Base-by-base conservation (phyloP, 495 filamentous ascomycete genomes). In the Xylaria flabelliformis region DNA sequence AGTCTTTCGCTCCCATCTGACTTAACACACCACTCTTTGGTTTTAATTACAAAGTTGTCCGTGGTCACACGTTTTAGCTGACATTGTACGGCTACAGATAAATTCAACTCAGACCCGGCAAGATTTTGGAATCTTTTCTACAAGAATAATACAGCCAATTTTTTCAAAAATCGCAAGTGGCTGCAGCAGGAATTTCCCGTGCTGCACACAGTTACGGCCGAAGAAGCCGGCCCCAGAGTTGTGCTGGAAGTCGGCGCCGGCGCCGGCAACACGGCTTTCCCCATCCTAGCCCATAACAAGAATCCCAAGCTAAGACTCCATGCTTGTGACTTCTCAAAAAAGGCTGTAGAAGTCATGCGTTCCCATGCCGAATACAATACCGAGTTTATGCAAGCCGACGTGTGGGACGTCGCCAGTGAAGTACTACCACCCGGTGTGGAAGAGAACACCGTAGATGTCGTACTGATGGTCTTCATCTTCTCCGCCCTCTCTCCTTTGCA, bases 161-260 rank as follows among this genome's bases (percentile, higher is more conserved):
- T 99, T 84, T 99, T 99, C 90, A 98, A 99, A 82, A 91, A 99
- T 76, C 90, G 96, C 62, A 98, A 98, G 80, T 99, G 96, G 96
- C 82, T 99, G 46, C 90, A 89, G 53, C 94, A 98, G 80, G 96
- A 99, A 80, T 99, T 98, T 72, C 96, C 96, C 0, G 83, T 97
- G 3, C 84, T 99, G 17, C 87, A 85, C 0, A 85, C 91, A 42
- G 85, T 95, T 41, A 93, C 92, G 4, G 83, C 85, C 65, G 84
- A 87, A 67, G 88, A 86, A 39, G 87, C 89, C 0, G 91, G 90
- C 1, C 85, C 83, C 6, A 81, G 87, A 66, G 88, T 87, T 19
- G 83, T 98, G 46, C 85, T 98, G 64, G 97, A 99, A 79, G 91
- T 98, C 68, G 96, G 96, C 62, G 97, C 97, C 1, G 96, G 96